These are phyloP conservation scores for Bodo saltans DNA, from an alignment of 78 protist genomes.

Conservation along the genomic window DNA sequence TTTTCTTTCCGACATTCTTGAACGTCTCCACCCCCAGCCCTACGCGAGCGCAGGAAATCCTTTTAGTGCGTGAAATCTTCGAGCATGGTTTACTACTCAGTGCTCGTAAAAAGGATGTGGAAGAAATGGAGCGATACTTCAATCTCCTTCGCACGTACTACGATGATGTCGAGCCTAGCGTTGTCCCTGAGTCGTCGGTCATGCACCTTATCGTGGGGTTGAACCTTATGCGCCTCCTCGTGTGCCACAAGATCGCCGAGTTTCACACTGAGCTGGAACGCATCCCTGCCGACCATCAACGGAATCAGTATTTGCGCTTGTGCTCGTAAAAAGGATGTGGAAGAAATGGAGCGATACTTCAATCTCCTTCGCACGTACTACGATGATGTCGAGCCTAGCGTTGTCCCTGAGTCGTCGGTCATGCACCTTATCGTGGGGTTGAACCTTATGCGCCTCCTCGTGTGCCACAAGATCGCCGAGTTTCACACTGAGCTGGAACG, in stretches of 20 bases:
- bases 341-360: background rate
- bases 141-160: background rate
- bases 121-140: background rate
- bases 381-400: slow-evolving; percentile 34
- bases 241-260: slow-evolving; percentile 41
- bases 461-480: slow-evolving; percentile 41
- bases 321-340: slow-evolving; percentile 9
- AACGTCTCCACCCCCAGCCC: background rate
- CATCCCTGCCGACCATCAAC: slow-evolving; percentile 24
- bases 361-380: background rate
- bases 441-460: slow-evolving; percentile 61
- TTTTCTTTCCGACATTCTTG: slow-evolving; percentile 12
- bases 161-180: slow-evolving; percentile 34
- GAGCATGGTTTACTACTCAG: slow-evolving; percentile 20
- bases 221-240: slow-evolving; percentile 61
- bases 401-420: background rate
- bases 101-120: slow-evolving; percentile 7
- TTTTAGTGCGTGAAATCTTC: background rate
- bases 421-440: slow-evolving; percentile 46
- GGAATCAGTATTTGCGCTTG: background rate
- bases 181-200: background rate
- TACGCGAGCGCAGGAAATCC: slow-evolving; percentile 1
- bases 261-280: slow-evolving; percentile 65
- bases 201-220: slow-evolving; percentile 46
- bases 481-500: slow-evolving; percentile 65